Base-by-base conservation (phyloP, 352 stramenopile genomes). In the Blastocystis sp. region DNA sequence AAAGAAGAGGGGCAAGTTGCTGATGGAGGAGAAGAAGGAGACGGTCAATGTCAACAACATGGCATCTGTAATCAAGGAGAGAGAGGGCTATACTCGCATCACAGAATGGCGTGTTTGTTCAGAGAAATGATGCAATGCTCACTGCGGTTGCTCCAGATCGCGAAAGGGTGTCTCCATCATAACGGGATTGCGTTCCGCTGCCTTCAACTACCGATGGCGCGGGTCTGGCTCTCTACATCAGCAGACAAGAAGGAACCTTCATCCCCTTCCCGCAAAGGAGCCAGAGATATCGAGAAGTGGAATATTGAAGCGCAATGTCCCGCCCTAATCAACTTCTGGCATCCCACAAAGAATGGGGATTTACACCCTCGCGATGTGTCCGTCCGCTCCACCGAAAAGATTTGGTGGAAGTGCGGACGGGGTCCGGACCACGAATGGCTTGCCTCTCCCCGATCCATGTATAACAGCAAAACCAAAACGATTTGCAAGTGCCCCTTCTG, bases 311-410 rank as follows among this genome's bases (percentile, higher is more conserved):
- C 23, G 43, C 45, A 48, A 40, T 84, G 74, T 70, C 74, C 74
- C 21, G 74, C 67, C 23, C 56, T 84, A 21, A 84, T 69, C 74
- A 84, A 84, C 23, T 84, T 67, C 53, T 84, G 74, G 74, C 74
- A 84, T 53, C 61, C 74, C 0, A 69, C 74, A 43, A 84, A 69
- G 74, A 84, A 84, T 3, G 60, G 40, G 5, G 43, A 70, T 67
- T 60, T 67, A 14, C 40, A 21, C 11, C 74, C 74, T 0, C 48
- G 5, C 23, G 56, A 67, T n/a, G 34, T 84, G 9, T 84, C 74
- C 0, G 61, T 84, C 38, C 56, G 60, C 2, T 84, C 74, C 10
- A 48, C 56, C 9, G 48, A 66, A 41, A 84, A 84, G n/a, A 69
- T 84, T 48, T 84, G 74, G 74, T 84, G 74, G 74, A 66, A 67